Base-by-base conservation (phyloP, 805 yeast genomes). In the Naumovozyma castellii region DNA sequence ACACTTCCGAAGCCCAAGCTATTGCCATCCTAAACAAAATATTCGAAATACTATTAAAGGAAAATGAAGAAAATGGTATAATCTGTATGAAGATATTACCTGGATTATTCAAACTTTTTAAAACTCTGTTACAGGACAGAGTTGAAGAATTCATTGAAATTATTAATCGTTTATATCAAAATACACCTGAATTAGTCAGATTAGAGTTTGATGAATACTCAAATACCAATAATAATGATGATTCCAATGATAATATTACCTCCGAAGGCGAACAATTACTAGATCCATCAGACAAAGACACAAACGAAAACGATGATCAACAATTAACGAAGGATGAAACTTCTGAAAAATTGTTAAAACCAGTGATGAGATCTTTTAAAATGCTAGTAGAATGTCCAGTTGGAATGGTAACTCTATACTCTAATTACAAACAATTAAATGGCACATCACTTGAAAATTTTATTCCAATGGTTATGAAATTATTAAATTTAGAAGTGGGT, bases 301-400 rank as follows among this genome's bases (percentile, higher is more conserved):
- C 14, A 8, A 29, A 9, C 6, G 46, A 36, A 4, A 22, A 31
- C 15, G 43, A 40, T 4, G 42, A 40, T 16, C 43, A 40, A 13
- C 35, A 36, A 18, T 22, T 29, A 14, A 6, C 19, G 2, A 35
- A 18, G n/a, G 34, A 22, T 22, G 32, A 29, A 29, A 8, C 51
- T 18, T 37, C 42, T 4, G 43, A 48, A 9, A 29, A 29, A n/a
- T 5, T 5, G 2, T 67, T 87, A 39, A 72, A 72, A 34, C 74
- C 72, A 45, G 81, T 95, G 3, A 73, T 84, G 73, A 70, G 60
- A 47, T 87, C 97, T 1, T 90, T 92, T 70, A 88, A 87, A 57
- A 85, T 90, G 12, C 71, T 92, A 43, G 84, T 95, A 0, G 99
- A 92, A 59, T 88, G 97, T 57, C 99, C 99, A 8, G 90, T 92